These are phyloP conservation scores for Aspergillus sparsus DNA, from an alignment of 495 filamentous ascomycete genomes.

Conservation along the genomic window DNA sequence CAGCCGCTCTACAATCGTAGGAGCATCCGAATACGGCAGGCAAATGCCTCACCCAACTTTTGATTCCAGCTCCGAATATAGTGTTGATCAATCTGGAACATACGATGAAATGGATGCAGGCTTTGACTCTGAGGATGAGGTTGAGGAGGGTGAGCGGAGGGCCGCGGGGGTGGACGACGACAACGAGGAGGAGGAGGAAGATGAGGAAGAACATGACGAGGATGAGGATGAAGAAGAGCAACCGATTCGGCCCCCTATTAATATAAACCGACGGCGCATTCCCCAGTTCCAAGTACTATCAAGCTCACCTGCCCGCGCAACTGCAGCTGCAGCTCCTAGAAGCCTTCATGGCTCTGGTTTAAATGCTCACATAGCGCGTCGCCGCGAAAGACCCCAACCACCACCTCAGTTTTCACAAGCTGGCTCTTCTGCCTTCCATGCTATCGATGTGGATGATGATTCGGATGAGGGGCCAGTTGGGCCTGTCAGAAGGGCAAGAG, in stretches of 20 bases:
- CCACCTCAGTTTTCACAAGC: constrained; percentile 2
- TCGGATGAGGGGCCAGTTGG: constrained; percentile 41
- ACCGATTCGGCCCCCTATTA: constrained; percentile 28
- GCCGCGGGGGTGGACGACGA: not conserved
- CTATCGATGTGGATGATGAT: constrained; percentile 33
- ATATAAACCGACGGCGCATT: constrained; percentile 22
- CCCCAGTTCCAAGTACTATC: constrained; percentile 17
- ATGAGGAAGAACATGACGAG: constrained; percentile 23
- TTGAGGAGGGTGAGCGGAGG: not conserved
- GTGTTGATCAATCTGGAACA: constrained; percentile 6
- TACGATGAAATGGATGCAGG: constrained; percentile 11
- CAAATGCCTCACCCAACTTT: constrained; percentile 14
- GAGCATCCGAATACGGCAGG: constrained; percentile 19
- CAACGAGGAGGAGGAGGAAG: constrained; percentile 11
- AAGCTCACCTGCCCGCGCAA: constrained; percentile 18
- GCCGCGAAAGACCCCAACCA: not conserved
- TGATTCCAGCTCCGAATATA: constrained; percentile 15
- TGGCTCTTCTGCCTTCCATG: constrained; percentile 25
- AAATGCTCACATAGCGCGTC: not conserved
- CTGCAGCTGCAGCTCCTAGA: not conserved
- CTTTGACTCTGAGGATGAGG: constrained; percentile 7
- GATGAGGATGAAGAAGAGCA: constrained; percentile 31
- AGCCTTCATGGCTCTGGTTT: not conserved
- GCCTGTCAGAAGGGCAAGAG: constrained; percentile 29
- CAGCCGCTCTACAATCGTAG: constrained; percentile 36